Percentiles rank a stretch among this genome's conserved stretches.
Evolutionary conservation across 192 early-diverging fungal species (phyloP).

Genomic region (Coemansia sp.): DNA sequence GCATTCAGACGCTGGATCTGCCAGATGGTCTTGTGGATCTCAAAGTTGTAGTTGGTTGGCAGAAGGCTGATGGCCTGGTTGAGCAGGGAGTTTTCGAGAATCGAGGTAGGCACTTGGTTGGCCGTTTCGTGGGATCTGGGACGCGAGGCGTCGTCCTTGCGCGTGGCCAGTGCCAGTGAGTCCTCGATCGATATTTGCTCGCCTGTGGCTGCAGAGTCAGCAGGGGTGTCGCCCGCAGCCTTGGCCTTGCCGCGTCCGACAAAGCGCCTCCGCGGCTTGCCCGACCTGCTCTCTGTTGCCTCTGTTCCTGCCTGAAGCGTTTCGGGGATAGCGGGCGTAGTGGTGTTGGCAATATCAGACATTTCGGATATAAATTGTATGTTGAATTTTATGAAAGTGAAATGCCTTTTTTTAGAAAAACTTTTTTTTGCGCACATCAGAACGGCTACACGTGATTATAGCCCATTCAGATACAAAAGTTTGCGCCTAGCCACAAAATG

Average conservation of each 20-base stretch:
- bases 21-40: slow-evolving; percentile 96
- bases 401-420: too few relatives aligned
- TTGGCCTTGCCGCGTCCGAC: slow-evolving; percentile 34
- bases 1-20: slow-evolving; percentile 72
- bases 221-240: neutral
- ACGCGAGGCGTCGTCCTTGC: neutral
- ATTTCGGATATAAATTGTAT: too few relatives aligned
- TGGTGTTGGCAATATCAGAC: neutral
- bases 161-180: slow-evolving; percentile 35
- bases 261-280: slow-evolving; percentile 45
- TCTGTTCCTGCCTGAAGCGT: neutral
- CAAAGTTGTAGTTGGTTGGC: slow-evolving; percentile 98
- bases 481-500: too few relatives aligned
- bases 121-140: slow-evolving; percentile 24
- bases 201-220: neutral
- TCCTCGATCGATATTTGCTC: slow-evolving; percentile 44
- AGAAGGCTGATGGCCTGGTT: slow-evolving; percentile 84
- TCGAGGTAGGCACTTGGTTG: slow-evolving; percentile 82
- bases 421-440: too few relatives aligned
- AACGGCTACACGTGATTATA: too few relatives aligned
- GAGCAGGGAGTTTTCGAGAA: slow-evolving; percentile 73
- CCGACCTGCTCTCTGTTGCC: slow-evolving; percentile 19
- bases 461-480: too few relatives aligned
- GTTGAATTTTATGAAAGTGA: too few relatives aligned
- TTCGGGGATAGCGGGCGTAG: neutral